Evolutionary conservation across 2,329 filamentous ascomycete species (phyloP).

Genomic region (Beauveria medogensis): DNA sequence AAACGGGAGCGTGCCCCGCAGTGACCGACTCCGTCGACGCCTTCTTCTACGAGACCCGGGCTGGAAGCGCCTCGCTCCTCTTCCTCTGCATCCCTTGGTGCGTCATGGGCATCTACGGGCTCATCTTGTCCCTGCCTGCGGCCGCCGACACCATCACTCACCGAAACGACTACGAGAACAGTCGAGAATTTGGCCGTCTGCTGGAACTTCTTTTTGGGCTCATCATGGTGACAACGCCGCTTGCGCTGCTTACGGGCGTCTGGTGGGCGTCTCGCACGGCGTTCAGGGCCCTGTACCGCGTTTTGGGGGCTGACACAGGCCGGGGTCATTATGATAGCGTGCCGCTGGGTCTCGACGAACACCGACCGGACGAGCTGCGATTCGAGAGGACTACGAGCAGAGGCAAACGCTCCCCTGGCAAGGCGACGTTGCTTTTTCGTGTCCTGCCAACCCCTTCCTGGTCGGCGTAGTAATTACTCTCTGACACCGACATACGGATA

Average conservation of each 20-base stretch:
- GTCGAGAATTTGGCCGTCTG: background rate
- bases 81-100: background rate
- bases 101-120: background rate
- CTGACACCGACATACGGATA: no score
- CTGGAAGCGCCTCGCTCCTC: background rate
- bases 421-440: background rate
- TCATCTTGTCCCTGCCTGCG: background rate
- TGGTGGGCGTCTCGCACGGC: conserved; percentile 5
- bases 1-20: background rate
- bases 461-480: background rate
- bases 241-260: background rate
- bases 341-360: background rate
- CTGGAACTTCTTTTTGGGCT: background rate
- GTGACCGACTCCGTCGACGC: background rate
- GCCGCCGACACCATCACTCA: background rate
- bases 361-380: background rate
- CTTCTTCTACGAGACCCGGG: conserved; percentile 1
- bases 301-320: background rate
- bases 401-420: background rate
- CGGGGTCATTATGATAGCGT: background rate
- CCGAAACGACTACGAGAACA: background rate
- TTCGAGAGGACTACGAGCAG: background rate
- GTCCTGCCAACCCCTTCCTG: background rate
- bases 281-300: conserved; percentile 5
- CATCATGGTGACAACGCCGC: background rate